Percentiles rank a stretch among this genome's conserved stretches.
These are phyloP conservation scores for Melanopsichium pennsylvanicum DNA, from an alignment of 1,284 basidiomycete genomes.

Conservation along the genomic window DNA sequence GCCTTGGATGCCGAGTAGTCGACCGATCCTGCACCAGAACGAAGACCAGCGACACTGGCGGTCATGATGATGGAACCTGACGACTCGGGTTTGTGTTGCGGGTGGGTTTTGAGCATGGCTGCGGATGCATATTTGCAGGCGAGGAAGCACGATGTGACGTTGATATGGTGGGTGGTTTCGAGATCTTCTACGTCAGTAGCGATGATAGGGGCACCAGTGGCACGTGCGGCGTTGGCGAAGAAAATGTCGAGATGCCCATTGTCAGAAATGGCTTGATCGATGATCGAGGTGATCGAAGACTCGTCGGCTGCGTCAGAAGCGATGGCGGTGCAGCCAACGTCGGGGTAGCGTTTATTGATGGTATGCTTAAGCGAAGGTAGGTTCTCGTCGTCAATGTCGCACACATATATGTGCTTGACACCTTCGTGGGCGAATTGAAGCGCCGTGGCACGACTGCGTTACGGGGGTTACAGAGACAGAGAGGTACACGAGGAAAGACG, in stretches of 20 bases:
- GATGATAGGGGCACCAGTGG: conserved; percentile 69
- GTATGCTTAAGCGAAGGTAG: conserved; percentile 76
- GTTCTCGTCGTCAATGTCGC: conserved; percentile 79
- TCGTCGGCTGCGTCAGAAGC: conserved; percentile 85
- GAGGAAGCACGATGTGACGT: conserved; percentile 87
- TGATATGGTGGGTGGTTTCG: conserved; percentile 80
- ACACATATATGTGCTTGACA: conserved; percentile 81
- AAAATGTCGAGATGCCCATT: conserved; percentile 88
- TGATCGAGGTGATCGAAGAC: conserved; percentile 74
- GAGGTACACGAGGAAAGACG: conserved; percentile 1
- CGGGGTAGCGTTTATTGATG: conserved; percentile 76
- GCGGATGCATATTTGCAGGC: conserved; percentile 84
- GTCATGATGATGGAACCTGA: conserved; percentile 89
- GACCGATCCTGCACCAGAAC: conserved; percentile 82
- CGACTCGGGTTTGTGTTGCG: conserved; percentile 71
- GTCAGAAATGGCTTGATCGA: conserved; percentile 77
- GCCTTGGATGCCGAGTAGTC: conserved; percentile 73
- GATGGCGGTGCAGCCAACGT: conserved; percentile 72
- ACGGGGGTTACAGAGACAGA: neutral
- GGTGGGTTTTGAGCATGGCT: conserved; percentile 76
- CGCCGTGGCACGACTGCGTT: conserved; percentile 21
- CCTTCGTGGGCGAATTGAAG: conserved; percentile 69
- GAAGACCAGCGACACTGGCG: conserved; percentile 88
- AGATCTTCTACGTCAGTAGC: conserved; percentile 75
- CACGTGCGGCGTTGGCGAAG: conserved; percentile 78